These are phyloP conservation scores for Calycina marina DNA, from an alignment of 2,329 filamentous ascomycete genomes.

Conservation along the genomic window DNA sequence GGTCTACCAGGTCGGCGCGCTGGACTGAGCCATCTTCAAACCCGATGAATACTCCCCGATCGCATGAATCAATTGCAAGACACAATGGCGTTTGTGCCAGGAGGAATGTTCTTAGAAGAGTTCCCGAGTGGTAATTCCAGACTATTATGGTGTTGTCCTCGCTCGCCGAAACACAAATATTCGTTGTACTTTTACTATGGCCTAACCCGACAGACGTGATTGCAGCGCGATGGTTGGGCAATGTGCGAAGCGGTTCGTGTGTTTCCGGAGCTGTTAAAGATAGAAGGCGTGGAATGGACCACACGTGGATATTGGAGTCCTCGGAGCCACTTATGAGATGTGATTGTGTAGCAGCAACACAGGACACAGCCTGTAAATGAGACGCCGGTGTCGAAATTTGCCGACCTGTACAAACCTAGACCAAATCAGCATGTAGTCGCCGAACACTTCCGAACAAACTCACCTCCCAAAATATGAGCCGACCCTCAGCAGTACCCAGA, in stretches of 20 bases:
- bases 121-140: constrained; percentile 80
- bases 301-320: constrained; percentile 85
- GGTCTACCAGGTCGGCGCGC: constrained; percentile 55
- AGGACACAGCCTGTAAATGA: constrained; percentile 69
- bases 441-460: constrained; percentile 17
- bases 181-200: constrained; percentile 56
- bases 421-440: constrained; percentile 8
- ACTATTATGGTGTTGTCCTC: constrained; percentile 79
- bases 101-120: constrained; percentile 66
- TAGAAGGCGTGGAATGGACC: constrained; percentile 67
- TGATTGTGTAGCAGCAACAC: constrained; percentile 54
- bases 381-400: constrained; percentile 61
- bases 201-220: constrained; percentile 51
- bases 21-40: constrained; percentile 72
- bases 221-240: constrained; percentile 63
- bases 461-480: constrained; percentile 88
- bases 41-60: constrained; percentile 68
- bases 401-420: constrained; percentile 57
- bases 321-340: constrained; percentile 66
- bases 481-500: constrained; percentile 71
- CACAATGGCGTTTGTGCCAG: constrained; percentile 61
- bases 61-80: constrained; percentile 64
- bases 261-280: constrained; percentile 38
- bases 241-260: constrained; percentile 58
- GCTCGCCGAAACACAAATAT: constrained; percentile 71